Evolutionary conservation across 2,329 filamentous ascomycete species (phyloP), one percentile per base, ranked within the genome.

Genomic region (Diplodia scrobiculata): DNA sequence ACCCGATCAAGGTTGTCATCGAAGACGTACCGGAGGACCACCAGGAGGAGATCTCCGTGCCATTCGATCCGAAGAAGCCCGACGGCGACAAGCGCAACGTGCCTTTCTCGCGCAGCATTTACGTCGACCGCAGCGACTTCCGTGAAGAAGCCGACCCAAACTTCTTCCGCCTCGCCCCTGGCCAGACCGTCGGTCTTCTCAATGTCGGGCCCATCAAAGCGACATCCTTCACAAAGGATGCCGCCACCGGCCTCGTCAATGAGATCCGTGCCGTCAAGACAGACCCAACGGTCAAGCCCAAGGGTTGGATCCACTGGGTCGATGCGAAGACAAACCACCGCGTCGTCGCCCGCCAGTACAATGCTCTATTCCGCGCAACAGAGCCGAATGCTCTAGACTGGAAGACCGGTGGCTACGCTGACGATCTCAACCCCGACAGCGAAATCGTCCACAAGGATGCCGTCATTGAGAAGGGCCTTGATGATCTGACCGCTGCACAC

Each of bases 241-340:
- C 55, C 0, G 76, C 80, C 1, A 86, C 84, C 3, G 89, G 89
- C 62, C 83, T 84, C 67, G 84, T 94, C 51, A 88, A 82, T 1
- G 84, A 87, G 70, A 85, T 94, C 67, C 83, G 84, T 36, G 90
- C 89, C 14, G 83, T 84, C 21, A 90, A 89, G 70, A 78, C 79
- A 67, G 89, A 91, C 68, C 58, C 58, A 13, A 86, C 84, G 19
- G 87, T 89, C 73, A 94, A 96, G 80, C 88, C 92, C 9, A 82
- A 82, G 68, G 81, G 82, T 0, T 85, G 83, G 74, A 96, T 97
- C 75, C 92, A 97, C 75, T 97, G 94, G 94, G 91, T 97, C 5
- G 87, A 88, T 5, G 86, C 86, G 1, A 85, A 89, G 0, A 87
- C 87, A 70, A 79, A 81, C 41, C 84, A 84, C 47, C 85, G 85